phyloP scores from a whole-genome alignment of 169 alveolate species.

The Cryptosporidium bovis region DNA sequence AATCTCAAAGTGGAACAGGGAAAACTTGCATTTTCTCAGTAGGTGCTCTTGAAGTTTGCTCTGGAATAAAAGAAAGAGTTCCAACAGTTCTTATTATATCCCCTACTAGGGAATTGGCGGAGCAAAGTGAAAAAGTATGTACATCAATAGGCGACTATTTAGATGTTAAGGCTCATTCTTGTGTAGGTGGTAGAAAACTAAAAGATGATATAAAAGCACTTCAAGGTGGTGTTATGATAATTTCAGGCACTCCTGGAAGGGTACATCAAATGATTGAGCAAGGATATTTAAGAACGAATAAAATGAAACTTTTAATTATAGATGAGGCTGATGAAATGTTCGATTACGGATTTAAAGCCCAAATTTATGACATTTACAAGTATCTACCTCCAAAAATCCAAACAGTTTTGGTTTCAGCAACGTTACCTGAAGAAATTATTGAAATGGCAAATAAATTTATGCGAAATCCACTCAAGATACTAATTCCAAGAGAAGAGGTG shows the following conservation, averaged over 20 bases:
- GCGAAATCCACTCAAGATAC: constrained; percentile 97
- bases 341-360: constrained; percentile 96
- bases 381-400: constrained; percentile 96
- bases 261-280: constrained; percentile 98
- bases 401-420: constrained; percentile 98
- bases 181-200: constrained; percentile 96
- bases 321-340: constrained; percentile 99
- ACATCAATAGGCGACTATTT: constrained; percentile 97
- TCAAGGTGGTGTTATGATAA: constrained; percentile 97
- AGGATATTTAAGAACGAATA: constrained; percentile 93
- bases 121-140: constrained; percentile 96
- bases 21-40: constrained; percentile 98
- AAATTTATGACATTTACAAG: constrained; percentile 96
- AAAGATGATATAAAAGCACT: constrained; percentile 96
- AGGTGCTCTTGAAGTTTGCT: constrained; percentile 93
- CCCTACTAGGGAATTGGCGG: constrained; percentile 99
- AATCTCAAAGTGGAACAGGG: constrained; percentile 98
- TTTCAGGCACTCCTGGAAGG: constrained; percentile 99
- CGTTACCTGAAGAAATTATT: constrained; percentile 97
- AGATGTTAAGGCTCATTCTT: constrained; percentile 93
- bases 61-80: constrained; percentile 81
- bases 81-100: constrained; percentile 92
- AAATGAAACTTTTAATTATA: constrained; percentile 94
- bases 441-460: constrained; percentile 97
- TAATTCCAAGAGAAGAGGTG: constrained; percentile 98